Conservation (phyloP, 2,329 filamentous ascomycete genomes). For the Trichophyton mentagrophytes region DNA sequence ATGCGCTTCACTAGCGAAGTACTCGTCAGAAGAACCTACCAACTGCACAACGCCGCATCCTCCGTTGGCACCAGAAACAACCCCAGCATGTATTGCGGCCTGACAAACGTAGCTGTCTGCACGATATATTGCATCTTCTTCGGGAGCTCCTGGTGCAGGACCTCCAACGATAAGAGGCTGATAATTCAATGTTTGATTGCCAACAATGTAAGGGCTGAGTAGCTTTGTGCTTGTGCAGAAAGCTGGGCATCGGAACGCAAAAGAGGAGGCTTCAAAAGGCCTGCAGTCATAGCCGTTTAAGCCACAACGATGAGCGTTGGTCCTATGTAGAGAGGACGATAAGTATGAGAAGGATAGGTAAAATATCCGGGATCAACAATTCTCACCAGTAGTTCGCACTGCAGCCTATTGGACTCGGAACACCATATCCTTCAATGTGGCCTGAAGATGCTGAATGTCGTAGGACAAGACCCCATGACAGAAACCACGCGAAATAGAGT, state of each 20-base stretch:
- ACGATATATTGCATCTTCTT: constrained; percentile 53
- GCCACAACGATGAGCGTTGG: constrained; percentile 37
- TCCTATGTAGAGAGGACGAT: constrained; percentile 21
- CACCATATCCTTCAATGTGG: constrained; percentile 38
- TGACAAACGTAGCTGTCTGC: constrained; percentile 82
- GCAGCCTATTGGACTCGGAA: constrained; percentile 34
- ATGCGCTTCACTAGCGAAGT: constrained; percentile 51
- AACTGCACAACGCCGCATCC: constrained; percentile 72
- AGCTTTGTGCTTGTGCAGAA: constrained; percentile 38
- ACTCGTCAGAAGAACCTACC: constrained; percentile 54
- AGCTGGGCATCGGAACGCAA: constrained; percentile 46
- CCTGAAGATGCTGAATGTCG: constrained; percentile 35
- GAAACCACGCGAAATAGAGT: constrained; percentile 36
- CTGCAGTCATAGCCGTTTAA: constrained; percentile 44
- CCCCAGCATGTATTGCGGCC: constrained; percentile 70
- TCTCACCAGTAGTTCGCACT: constrained; percentile 35
- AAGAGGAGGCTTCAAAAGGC: constrained; percentile 40
- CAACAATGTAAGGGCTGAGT: constrained; percentile 40
- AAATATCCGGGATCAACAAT: not conserved
- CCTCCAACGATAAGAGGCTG: constrained; percentile 42
- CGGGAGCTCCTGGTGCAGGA: constrained; percentile 24
- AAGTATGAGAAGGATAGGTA: not conserved
- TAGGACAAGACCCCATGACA: constrained; percentile 36
- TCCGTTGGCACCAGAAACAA: constrained; percentile 57
- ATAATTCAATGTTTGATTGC: constrained; percentile 41